Percentiles rank a stretch among this genome's conserved stretches.
Conservation (phyloP, 108 stramenopile genomes). For the Nitzschia putrida region DNA sequence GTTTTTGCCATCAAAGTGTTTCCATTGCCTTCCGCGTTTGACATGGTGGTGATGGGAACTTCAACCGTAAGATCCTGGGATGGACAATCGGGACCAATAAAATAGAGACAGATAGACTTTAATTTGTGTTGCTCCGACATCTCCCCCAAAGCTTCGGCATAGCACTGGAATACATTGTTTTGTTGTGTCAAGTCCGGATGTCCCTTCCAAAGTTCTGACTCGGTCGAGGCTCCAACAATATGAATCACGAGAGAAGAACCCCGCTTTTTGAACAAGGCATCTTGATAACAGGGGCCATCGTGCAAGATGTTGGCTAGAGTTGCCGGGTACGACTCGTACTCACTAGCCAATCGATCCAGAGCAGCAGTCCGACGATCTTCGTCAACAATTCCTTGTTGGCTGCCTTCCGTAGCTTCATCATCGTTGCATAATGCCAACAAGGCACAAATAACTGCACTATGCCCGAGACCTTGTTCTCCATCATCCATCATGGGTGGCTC, state of each 20-base stretch:
- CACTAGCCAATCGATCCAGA: slow-evolving; percentile 70
- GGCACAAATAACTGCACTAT: slow-evolving; percentile 75
- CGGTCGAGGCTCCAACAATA: slow-evolving; percentile 75
- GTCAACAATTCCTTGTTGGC: slow-evolving; percentile 9
- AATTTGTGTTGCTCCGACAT: slow-evolving; percentile 45
- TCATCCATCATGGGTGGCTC: slow-evolving; percentile 27
- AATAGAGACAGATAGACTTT: slow-evolving; percentile 51
- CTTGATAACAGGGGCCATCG: slow-evolving; percentile 63
- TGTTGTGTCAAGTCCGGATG: slow-evolving; percentile 30
- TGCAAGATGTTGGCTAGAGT: slow-evolving; percentile 77
- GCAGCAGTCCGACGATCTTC: slow-evolving; percentile 51
- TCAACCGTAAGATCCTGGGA: slow-evolving; percentile 19
- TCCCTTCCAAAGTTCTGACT: slow-evolving; percentile 82
- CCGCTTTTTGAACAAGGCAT: slow-evolving; percentile 20
- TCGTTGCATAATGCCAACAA: slow-evolving; percentile 68
- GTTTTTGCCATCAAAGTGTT: slow-evolving; percentile 29
- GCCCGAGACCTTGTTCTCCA: slow-evolving; percentile 63
- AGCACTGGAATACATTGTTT: slow-evolving; percentile 51
- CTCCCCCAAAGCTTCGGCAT: slow-evolving; percentile 80
- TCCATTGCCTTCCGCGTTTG: slow-evolving; percentile 20
- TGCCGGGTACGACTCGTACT: slow-evolving; percentile 85
- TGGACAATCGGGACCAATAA: slow-evolving; percentile 83
- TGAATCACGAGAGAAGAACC: slow-evolving; percentile 61
- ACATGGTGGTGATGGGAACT: slow-evolving; percentile 34
- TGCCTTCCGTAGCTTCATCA: slow-evolving; percentile 61